Evolutionary conservation across 1,284 basidiomycete species (phyloP).

Genomic region (Naganishia liquefaciens): DNA sequence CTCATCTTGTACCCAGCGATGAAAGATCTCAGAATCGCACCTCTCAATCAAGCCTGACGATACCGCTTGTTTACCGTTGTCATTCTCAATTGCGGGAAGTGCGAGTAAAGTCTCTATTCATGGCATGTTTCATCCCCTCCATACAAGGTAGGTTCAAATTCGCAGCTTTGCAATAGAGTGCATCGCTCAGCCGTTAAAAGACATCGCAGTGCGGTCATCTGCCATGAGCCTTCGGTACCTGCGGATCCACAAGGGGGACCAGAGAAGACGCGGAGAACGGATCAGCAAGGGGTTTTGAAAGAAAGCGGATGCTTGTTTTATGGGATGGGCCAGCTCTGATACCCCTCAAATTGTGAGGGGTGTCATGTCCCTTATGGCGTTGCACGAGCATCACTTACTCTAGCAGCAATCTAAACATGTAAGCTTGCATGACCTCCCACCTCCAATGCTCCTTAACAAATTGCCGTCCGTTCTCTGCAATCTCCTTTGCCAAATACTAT

Average conservation of each 20-base stretch:
- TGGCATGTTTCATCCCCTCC: not conserved
- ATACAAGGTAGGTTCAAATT: not conserved
- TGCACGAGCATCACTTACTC: constrained; percentile 39
- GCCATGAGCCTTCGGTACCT: constrained; percentile 43
- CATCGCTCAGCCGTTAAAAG: constrained; percentile 33
- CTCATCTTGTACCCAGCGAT: too few species aligned
- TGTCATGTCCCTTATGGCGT: too few species aligned
- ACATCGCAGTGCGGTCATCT: constrained; percentile 44
- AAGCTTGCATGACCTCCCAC: constrained; percentile 55
- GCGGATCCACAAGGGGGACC: too few species aligned
- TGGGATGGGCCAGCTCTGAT: too few species aligned
- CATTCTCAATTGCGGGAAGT: too few species aligned
- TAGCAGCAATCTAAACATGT: constrained; percentile 52
- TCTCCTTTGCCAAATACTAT: constrained; percentile 55
- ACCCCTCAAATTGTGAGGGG: not conserved
- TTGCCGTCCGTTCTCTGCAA: constrained; percentile 54
- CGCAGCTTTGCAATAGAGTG: not conserved
- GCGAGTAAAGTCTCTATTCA: not conserved
- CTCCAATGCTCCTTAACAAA: constrained; percentile 57
- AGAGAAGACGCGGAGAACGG: not conserved
- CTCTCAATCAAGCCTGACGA: too few species aligned
- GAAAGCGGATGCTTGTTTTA: not conserved
- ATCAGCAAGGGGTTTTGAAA: not conserved
- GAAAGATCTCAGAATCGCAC: too few species aligned
- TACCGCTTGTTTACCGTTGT: too few species aligned